These are phyloP conservation scores for Oryza officinalis DNA, from an alignment of 176 grass and related monocot genomes.

Conservation along the genomic window DNA sequence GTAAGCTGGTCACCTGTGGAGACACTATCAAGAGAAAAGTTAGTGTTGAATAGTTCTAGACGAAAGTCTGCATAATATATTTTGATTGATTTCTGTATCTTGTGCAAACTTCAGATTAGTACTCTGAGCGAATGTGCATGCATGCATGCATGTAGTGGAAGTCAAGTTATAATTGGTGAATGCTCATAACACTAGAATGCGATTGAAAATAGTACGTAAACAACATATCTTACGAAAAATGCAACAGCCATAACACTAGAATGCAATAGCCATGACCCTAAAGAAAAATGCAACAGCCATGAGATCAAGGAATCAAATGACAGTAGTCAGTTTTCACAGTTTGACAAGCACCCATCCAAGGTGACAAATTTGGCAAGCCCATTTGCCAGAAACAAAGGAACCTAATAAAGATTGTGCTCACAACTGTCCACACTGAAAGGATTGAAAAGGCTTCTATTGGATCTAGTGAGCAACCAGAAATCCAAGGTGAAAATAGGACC, in stretches of 20 bases:
- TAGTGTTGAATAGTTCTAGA: neutral
- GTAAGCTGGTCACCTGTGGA: neutral
- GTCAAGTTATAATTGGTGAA: neutral
- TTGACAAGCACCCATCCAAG: neutral
- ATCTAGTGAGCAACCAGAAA: constrained; percentile 21
- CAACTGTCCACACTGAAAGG: constrained; percentile 20
- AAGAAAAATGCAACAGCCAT: neutral
- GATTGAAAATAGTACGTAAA: neutral
- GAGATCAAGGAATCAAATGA: neutral
- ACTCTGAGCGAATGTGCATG: neutral
- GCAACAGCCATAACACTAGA: neutral
- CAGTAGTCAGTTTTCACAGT: neutral
- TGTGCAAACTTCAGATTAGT: neutral
- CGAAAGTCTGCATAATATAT: neutral
- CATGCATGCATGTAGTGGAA: neutral
- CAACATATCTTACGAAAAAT: neutral
- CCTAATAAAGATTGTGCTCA: constrained; percentile 29
- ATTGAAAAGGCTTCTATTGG: constrained; percentile 42
- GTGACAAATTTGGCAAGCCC: neutral
- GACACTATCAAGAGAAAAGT: constrained; percentile 10
- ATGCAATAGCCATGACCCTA: neutral
- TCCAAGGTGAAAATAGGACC: constrained; percentile 17
- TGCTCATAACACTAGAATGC: neutral
- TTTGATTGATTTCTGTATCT: neutral
- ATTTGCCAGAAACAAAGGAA: constrained; percentile 19